Evolutionary conservation across 139 green algal genomes (phyloP), one percentile per base, ranked within the genome.

Genomic region (Picochlorum sp.): DNA sequence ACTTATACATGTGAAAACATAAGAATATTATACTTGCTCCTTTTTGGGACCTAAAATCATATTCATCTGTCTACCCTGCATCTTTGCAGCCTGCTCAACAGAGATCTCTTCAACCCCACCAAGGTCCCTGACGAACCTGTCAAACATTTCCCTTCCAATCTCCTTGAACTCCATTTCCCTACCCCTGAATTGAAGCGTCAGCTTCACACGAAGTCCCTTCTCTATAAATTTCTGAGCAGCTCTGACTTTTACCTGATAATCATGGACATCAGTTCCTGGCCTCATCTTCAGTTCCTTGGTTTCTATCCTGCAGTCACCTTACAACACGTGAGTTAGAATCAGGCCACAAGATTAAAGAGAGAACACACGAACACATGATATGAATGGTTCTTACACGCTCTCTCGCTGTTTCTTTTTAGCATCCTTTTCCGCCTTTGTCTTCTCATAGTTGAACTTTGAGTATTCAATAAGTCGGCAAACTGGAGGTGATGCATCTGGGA

Each of bases 221-320:
- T 56, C 29, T 28, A 89, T 44, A 49, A 89, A 89, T 47, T 81
- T 81, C 50, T 73, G 53, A 2, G 82, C 84, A 8, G 65, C 45
- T n/a, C 69, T 60, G 26, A 90, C 31, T 33, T 78, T 70, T n/a
- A 87, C 78, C 54, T 73, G 61, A 58, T 91, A 91, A 55, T 91
- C 84, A 35, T 90, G 82, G 10, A 70, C 70, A 58, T 93, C 84
- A 4, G 79, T 91, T 62, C 60, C 73, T n/a, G 85, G 84, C 28
- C 84, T 59, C 64, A 92, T 69, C 67, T 93, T 92, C 24, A 92
- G 65, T 59, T 92, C 84, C 63, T 92, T 92, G 25, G 81, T 52
- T 16, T 92, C 85, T 14, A 64, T 40, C 3, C n/a, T n/a, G n/a
- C n/a, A n/a, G n/a, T n/a, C n/a, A n/a, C n/a, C n/a, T n/a, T n/a